Base-by-base conservation (phyloP, 805 yeast genomes). In the Lachancea kluyveri region DNA sequence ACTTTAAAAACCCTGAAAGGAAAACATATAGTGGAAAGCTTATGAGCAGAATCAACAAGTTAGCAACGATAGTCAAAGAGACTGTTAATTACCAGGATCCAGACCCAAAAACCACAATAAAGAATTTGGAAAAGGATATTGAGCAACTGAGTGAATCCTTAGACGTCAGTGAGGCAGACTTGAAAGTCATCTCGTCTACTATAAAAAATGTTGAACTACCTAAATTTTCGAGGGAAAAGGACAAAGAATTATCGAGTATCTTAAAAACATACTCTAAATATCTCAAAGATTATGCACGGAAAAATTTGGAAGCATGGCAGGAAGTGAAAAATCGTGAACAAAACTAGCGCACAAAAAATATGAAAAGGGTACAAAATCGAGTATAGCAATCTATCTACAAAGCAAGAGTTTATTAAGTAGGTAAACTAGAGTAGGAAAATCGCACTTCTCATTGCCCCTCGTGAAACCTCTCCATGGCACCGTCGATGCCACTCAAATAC, bases 171-270 rank as follows among this genome's bases (percentile, higher is more conserved):
- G 67, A 52, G 16, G 43, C 38, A 17, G 66, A 61, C 19, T 41
- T 54, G 23, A 37, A 37, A n/a, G 49, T 45, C 8, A 52, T 59
- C 11, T 42, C 56, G 4, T 36, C 46, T 22, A 47, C 52, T 10
- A 52, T 57, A n/a, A 50, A 49, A 27, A 44, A 53, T 22, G 43
- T 42, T n/a, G 56, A 62, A 39, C 50, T 57, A 12, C 50, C 61
- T 4, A 50, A 45, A 21, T 54, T 50, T 29, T 43, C 49, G 1
- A 27, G 31, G 6, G 47, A 46, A 21, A 45, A 53, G 27, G 43
- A 47, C 17, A 25, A 36, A 16, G 58, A 52, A 16, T 27, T 57
- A 5, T 33, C 46, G 3, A 39, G 40, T 6, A 42, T 54, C 9
- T 28, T 57, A 19, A 47, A 41, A 20, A 40, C 43, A 17, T 51